Percentiles rank a stretch among this genome's conserved stretches.
Conservation (phyloP, 2,329 filamentous ascomycete species). For the Colletotrichum limetticola region DNA sequence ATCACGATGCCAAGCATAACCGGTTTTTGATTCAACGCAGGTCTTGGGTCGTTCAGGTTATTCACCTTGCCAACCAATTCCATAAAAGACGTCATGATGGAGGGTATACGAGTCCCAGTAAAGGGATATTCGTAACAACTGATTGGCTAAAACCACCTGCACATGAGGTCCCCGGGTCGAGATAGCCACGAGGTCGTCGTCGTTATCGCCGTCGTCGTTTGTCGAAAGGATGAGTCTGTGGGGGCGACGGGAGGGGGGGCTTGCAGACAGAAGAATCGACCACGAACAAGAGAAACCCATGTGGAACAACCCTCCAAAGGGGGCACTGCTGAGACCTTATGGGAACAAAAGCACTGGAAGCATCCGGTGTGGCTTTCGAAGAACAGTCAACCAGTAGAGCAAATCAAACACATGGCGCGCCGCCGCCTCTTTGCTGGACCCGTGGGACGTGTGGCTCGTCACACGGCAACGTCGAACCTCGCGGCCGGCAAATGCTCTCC, state of each 20-base stretch:
- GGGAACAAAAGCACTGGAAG: background rate
- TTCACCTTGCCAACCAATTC: constrained; percentile 33
- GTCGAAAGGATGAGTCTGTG: background rate
- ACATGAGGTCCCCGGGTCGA: background rate
- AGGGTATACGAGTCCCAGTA: background rate
- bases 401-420: background rate
- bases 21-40: constrained; percentile 25
- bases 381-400: background rate
- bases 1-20: constrained; percentile 34
- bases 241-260: background rate
- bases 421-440: background rate
- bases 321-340: constrained; percentile 1
- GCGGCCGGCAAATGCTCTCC: background rate
- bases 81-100: constrained; percentile 18
- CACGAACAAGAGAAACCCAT: background rate
- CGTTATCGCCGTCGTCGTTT: background rate
- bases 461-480: background rate
- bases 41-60: constrained; percentile 32
- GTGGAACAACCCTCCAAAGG: background rate
- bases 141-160: constrained; percentile 11
- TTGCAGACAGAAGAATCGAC: background rate
- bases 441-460: background rate
- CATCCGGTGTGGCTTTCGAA: background rate
- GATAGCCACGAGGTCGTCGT: background rate
- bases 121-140: background rate